Conservation (phyloP, 2,329 filamentous ascomycete species). For the Nothophoma quercina region DNA sequence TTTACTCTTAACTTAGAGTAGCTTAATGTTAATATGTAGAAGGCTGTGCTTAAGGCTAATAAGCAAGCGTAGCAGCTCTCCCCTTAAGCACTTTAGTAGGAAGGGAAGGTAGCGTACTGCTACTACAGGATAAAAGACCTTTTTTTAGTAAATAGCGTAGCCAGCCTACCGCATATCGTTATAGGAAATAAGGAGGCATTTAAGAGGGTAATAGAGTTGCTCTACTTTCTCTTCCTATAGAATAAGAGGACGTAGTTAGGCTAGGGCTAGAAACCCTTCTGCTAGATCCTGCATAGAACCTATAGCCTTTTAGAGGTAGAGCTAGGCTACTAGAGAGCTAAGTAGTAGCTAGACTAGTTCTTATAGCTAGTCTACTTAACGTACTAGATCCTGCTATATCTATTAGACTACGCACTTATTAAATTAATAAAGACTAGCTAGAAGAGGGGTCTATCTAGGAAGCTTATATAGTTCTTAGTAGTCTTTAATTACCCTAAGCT, state of each 20-base stretch:
- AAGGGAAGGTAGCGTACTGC: neutral
- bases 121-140: neutral
- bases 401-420: neutral
- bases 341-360: neutral
- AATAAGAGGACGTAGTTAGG: neutral
- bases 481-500: neutral
- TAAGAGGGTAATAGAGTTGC: neutral
- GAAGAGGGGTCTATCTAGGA: neutral
- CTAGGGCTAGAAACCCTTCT: neutral
- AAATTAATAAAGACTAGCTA: neutral
- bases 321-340: neutral
- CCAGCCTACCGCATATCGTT: neutral
- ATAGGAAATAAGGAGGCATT: neutral
- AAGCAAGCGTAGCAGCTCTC: neutral
- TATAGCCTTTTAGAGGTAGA: neutral
- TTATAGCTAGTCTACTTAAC: neutral
- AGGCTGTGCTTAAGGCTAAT: neutral
- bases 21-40: neutral
- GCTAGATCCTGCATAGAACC: neutral
- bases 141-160: neutral
- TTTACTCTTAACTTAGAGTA: neutral
- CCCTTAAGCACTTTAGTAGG: neutral
- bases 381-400: neutral
- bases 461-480: neutral
- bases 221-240: neutral